These are phyloP conservation scores for Saccharomycopsis crataegensis DNA, from an alignment of 1,139 yeast species.

Conservation along the genomic window DNA sequence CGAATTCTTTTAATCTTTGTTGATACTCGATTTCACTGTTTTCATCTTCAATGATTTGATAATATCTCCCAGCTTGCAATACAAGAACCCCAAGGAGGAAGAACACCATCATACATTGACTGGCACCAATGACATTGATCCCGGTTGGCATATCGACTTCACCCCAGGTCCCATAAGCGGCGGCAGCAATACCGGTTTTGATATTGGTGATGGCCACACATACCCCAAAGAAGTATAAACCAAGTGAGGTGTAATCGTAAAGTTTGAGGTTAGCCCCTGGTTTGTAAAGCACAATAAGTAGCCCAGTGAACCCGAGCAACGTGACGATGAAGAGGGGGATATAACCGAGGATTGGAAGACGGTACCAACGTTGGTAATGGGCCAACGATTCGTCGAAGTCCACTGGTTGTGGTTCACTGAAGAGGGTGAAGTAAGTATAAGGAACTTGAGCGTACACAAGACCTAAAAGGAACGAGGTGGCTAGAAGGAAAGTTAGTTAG, in stretches of 20 bases:
- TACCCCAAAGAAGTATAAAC: conserved; percentile 59
- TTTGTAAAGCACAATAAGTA: conserved; percentile 72
- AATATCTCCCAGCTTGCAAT: conserved; percentile 84
- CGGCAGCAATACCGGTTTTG: conserved; percentile 70
- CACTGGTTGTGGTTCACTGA: conserved; percentile 45
- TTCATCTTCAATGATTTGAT: conserved; percentile 26
- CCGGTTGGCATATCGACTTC: conserved; percentile 86
- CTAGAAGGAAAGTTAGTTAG: conserved; percentile 18
- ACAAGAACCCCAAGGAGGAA: conserved; percentile 70
- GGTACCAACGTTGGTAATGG: conserved; percentile 71
- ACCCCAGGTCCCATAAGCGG: conserved; percentile 77
- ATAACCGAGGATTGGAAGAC: conserved; percentile 40
- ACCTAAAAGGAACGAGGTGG: conserved; percentile 75
- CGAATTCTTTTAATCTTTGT: conserved; percentile 37
- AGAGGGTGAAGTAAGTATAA: conserved; percentile 73
- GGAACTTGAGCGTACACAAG: conserved; percentile 72
- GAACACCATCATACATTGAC: conserved; percentile 68
- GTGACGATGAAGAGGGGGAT: conserved; percentile 47
- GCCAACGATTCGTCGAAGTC: conserved; percentile 55
- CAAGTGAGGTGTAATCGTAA: conserved; percentile 84
- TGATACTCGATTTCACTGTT: conserved; percentile 66
- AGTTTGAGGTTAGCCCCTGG: conserved; percentile 77
- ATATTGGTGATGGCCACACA: conserved; percentile 82
- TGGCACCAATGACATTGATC: conserved; percentile 84
- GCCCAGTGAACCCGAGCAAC: conserved; percentile 59